Evolutionary conservation across 163 green algal genomes (phyloP).

Genomic region (Scenedesmus sp.): DNA sequence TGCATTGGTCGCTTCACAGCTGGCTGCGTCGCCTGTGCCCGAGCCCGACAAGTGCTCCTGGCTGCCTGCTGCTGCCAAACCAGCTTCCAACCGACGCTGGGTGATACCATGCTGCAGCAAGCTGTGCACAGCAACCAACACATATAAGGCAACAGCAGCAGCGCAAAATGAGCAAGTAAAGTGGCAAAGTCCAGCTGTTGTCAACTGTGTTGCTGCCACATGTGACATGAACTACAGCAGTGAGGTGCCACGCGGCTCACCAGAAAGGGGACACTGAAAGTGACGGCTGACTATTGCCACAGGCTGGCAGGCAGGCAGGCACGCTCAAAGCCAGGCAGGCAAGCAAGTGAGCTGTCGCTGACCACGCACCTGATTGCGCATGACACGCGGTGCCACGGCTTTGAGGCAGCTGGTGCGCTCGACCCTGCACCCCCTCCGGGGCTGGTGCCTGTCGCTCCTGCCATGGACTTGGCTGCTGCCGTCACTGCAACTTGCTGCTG

Average conservation of each 20-base stretch:
- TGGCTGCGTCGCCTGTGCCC: neutral
- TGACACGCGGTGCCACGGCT: conserved; percentile 41
- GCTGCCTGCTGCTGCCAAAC: neutral
- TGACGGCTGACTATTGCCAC: too few relatives aligned
- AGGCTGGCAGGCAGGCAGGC: too few relatives aligned
- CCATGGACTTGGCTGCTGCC: neutral
- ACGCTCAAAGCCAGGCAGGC: neutral
- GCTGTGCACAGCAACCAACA: neutral
- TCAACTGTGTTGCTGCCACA: neutral
- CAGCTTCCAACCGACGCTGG: conserved; percentile 29
- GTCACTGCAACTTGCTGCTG: neutral
- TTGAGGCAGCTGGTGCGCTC: neutral
- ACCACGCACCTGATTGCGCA: neutral
- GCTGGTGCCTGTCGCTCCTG: neutral
- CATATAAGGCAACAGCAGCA: neutral
- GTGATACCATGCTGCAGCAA: conserved; percentile 43
- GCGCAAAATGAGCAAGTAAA: too few relatives aligned
- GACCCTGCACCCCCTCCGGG: neutral
- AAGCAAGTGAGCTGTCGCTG: neutral
- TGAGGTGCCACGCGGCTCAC: neutral
- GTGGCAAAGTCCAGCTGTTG: too few relatives aligned
- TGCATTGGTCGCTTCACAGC: neutral
- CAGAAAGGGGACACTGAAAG: too few relatives aligned
- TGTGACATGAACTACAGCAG: neutral
- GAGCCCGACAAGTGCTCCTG: neutral